phyloP scores from a whole-genome alignment of 2,329 filamentous ascomycete species.

The Alternaria triticina region DNA sequence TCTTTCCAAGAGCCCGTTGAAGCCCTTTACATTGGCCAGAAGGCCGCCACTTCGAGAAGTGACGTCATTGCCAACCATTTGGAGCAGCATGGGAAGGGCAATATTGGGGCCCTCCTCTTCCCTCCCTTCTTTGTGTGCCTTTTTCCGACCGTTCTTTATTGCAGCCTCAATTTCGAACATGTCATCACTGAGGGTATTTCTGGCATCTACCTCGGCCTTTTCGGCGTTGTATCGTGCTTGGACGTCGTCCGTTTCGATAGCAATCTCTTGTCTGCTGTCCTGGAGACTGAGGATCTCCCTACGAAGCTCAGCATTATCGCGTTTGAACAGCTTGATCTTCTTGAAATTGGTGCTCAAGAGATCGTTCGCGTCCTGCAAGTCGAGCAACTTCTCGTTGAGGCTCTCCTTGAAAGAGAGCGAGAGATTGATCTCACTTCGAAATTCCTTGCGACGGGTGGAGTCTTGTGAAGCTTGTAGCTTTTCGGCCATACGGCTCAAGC shows the following conservation, averaged over 20 bases:
- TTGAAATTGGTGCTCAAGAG: conserved; percentile 56
- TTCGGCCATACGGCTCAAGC: conserved; percentile 51
- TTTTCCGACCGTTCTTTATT: conserved; percentile 41
- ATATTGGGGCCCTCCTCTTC: conserved; percentile 43
- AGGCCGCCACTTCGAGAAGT: conserved; percentile 42
- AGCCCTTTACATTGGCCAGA: conserved; percentile 35
- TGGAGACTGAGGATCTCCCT: conserved; percentile 57
- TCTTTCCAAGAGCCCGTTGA: conserved; percentile 44
- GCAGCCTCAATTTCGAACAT: conserved; percentile 49
- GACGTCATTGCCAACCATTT: conserved; percentile 36
- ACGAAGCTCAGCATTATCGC: conserved; percentile 54
- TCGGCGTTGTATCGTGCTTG: conserved; percentile 41
- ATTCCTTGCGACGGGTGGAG: conserved; percentile 47
- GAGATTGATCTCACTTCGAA: conserved; percentile 55
- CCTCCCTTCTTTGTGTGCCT: conserved; percentile 35
- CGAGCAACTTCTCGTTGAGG: conserved; percentile 57
- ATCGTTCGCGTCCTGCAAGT: conserved; percentile 60
- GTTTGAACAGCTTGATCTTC: conserved; percentile 53
- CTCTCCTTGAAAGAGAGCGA: conserved; percentile 57
- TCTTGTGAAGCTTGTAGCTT: conserved; percentile 48
- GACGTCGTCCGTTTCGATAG: conserved; percentile 58
- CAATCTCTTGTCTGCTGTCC: conserved; percentile 56
- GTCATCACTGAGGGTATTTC: conserved; percentile 35
- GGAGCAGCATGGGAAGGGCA: conserved; percentile 40
- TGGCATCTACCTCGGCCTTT: conserved; percentile 31